Evolutionary conservation across 768 basidiomycete genomes (phyloP), one percentile per base, ranked within the genome.

Genomic region (Leccinum barrowsii): DNA sequence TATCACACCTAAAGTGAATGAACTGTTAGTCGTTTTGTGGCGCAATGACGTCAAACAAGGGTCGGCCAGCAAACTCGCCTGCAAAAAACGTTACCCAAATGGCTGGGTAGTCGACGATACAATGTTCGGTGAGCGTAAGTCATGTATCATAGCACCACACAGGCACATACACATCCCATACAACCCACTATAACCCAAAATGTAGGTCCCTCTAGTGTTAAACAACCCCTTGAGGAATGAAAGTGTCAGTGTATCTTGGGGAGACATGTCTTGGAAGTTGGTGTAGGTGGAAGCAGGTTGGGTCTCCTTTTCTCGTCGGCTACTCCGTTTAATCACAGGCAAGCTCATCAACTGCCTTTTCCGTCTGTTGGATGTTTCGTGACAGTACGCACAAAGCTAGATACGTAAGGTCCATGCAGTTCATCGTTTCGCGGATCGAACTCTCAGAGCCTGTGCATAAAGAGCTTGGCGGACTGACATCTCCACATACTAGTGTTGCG

Each of bases 41-140:
- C 22, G n/a, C 5, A 34, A 24, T 1, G 6, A 15, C 12, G 22
- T 49, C 17, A 24, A n/a, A 26, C 7, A 28, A 50, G 28, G 32
- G n/a, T 17, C 30, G 7, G 24, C 46, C 42, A 4, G 24, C 37
- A 12, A 32, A 52, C 19, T 46, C 35, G 71, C 85, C 87, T 75
- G 81, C 85, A 67, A 89, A 84, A 75, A 89, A 89, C 11, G 83
- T 75, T 13, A 87, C 74, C 87, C 87, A 89, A 4, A 89, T 50
- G 12, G 74, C 76, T 75, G 7, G 13, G 13, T 24, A 15, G 13
- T 21, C 46, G n/a, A 19, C n/a, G 8, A 30, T 19, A 24, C 12
- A 7, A 46, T 19, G 21, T 32, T 17, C n/a, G 7, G 19, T 37
- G 22, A 55, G 52, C 55, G 24, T 42, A 12, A 42, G 15, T 24